Percentiles rank a stretch among this genome's conserved stretches.
phyloP scores from a whole-genome alignment of 164 flowering plant genomes.

The Nymphaea colorata region DNA sequence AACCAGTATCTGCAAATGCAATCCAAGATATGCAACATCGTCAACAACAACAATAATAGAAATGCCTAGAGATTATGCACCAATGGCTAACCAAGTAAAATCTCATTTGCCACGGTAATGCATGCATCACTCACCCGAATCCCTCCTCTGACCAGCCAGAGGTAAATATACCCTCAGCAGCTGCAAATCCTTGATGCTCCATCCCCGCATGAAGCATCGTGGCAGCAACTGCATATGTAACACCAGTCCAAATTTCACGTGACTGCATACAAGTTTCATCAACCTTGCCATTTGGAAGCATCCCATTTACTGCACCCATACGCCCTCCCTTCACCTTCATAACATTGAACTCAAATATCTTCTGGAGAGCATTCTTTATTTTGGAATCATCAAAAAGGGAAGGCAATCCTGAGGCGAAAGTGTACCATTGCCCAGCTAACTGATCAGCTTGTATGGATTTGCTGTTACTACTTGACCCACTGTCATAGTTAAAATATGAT shows the following conservation, averaged over 20 bases:
- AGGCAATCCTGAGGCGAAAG: slow-evolving; percentile 76
- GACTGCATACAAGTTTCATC: slow-evolving; percentile 94
- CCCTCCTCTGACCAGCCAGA: slow-evolving; percentile 96
- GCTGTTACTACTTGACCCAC: slow-evolving; percentile 84
- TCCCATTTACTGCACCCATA: slow-evolving; percentile 93
- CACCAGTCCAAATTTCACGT: slow-evolving; percentile 94
- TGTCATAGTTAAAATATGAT: slow-evolving; percentile 82
- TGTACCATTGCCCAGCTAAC: slow-evolving; percentile 91
- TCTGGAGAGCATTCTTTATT: slow-evolving; percentile 53
- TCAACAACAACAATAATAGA: too few species aligned
- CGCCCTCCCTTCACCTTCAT: slow-evolving; percentile 80
- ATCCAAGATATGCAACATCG: neutral
- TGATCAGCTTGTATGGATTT: slow-evolving; percentile 92
- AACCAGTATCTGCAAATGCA: slow-evolving; percentile 62
- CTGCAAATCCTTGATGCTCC: slow-evolving; percentile 66
- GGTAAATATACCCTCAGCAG: slow-evolving; percentile 80
- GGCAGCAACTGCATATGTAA: slow-evolving; percentile 76
- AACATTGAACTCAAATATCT: slow-evolving; percentile 74
- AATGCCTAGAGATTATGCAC: too few species aligned
- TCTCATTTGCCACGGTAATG: neutral
- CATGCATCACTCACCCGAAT: slow-evolving; percentile 50
- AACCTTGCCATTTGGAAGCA: slow-evolving; percentile 79
- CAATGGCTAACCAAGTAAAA: neutral
- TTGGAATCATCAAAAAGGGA: slow-evolving; percentile 64
- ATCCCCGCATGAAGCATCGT: slow-evolving; percentile 73